Evolutionary conservation across 2,329 filamentous ascomycete genomes (phyloP), one percentile per base, ranked within the genome.

Genomic region (Whalleya microplaca): DNA sequence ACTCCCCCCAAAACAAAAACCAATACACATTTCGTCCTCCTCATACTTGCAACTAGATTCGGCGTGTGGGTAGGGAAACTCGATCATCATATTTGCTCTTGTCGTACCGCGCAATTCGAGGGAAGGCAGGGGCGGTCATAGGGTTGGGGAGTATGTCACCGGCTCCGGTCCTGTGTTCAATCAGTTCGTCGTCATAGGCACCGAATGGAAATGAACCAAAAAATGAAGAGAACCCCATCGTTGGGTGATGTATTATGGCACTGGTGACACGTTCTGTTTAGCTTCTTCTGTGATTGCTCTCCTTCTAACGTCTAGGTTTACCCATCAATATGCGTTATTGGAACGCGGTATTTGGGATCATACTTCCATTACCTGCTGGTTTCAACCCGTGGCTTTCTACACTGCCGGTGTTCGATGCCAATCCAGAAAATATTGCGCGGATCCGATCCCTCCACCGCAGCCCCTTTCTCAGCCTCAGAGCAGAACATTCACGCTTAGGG

Each of bases 151-250:
- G 56, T 64, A 67, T 59, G 59, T 68, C 62, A 63, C 64, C 62
- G 64, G 66, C 66, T 69, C 68, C 61, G 66, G 69, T 70, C 70
- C 68, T 68, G 67, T 67, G 68, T 70, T 70, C 68, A 67, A 59
- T 63, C 64, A 69, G 69, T 70, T 70, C 65, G 66, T 67, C 65
- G 66, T 64, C 64, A 6, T 70, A 71, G 68, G 65, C 64, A 67
- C 64, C 63, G 66, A 71, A 71, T 68, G 62, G 68, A 71, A 71
- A 70, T 67, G 69, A 71, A 69, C 66, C 68, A 65, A 72, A 70
- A 37, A 40, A 57, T 45, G 23, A 48, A 18, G 45, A 46, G 10
- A 42, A 19, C 18, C 21, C 21, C 32, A 40, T 44, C 20, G 19
- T 14, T n/a, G 18, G 46, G 18, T 42, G 48, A 16, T 49, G 27